Evolutionary conservation across 306 rosid genomes (phyloP).

Genomic region (Cucurbita moschata): DNA sequence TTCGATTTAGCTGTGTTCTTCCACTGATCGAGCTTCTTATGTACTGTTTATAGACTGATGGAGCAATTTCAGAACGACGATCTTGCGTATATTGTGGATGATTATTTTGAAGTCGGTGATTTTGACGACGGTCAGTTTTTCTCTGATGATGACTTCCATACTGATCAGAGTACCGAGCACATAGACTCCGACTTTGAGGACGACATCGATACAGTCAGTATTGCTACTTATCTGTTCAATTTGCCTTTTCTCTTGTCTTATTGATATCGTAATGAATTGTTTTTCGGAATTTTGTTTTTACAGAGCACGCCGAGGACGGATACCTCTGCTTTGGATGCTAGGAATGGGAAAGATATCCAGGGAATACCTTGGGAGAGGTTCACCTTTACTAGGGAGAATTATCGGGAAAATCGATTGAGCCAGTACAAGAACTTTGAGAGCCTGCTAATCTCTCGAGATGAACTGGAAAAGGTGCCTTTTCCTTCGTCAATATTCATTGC

Average conservation of each 20-base stretch:
- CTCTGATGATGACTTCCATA: conserved; percentile 12
- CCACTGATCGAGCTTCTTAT: not conserved
- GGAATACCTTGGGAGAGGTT: conserved; percentile 96
- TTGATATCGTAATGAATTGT: not conserved
- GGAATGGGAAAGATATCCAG: conserved; percentile 82
- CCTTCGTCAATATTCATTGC: not conserved
- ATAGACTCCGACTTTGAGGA: conserved; percentile 51
- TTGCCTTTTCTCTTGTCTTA: not conserved
- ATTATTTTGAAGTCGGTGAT: conserved; percentile 26
- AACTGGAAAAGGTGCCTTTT: conserved; percentile 38
- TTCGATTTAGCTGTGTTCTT: not conserved
- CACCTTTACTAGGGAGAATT: conserved; percentile 45
- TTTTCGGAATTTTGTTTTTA: not conserved
- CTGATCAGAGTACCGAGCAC: not conserved
- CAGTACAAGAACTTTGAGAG: conserved; percentile 72
- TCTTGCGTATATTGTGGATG: conserved; percentile 38
- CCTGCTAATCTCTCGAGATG: conserved; percentile 37
- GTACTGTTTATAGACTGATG: conserved; percentile 22
- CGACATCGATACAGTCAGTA: conserved; percentile 32
- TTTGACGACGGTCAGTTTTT: conserved; percentile 25
- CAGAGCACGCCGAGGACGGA: conserved; percentile 56
- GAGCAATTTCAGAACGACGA: conserved; percentile 55
- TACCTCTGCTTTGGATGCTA: conserved; percentile 62
- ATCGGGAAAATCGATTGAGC: conserved; percentile 63
- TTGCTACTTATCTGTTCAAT: not conserved